A percentile compares a stretch with the other conserved stretches of the same genome.
phyloP scores from a whole-genome alignment of 495 filamentous ascomycete genomes.

The Neurospora tetrasperma region DNA sequence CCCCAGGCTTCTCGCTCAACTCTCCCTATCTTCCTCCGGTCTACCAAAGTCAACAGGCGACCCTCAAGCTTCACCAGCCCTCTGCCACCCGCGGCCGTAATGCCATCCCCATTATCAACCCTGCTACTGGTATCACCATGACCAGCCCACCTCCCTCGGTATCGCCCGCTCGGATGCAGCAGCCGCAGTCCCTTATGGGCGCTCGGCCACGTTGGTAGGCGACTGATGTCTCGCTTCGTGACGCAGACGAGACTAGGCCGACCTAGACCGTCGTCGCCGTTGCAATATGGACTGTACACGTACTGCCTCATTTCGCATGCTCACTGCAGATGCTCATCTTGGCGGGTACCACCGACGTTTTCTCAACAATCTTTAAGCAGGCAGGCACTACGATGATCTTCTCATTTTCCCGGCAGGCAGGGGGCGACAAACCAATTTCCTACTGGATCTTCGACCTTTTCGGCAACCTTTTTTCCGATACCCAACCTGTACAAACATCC shows the following conservation, averaged over 20 bases:
- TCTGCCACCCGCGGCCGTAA: conserved; percentile 80
- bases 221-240: conserved; percentile 22
- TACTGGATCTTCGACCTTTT: conserved; percentile 24
- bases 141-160: conserved; percentile 87
- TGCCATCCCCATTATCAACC: conserved; percentile 98
- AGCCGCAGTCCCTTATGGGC: conserved; percentile 7
- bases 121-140: conserved; percentile 76
- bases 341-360: conserved; percentile 25
- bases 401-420: conserved; percentile 20
- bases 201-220: conserved; percentile 40
- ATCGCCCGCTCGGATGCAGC: conserved; percentile 74
- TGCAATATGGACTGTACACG: conserved; percentile 19
- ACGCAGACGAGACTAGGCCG: conserved; percentile 17
- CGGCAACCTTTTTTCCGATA: conserved; percentile 12
- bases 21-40: conserved; percentile 58
- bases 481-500: conserved; percentile 26
- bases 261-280: conserved; percentile 22
- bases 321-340: conserved; percentile 27
- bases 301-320: conserved; percentile 14
- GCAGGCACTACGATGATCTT: conserved; percentile 24
- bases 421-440: conserved; percentile 13
- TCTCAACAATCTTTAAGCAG: conserved; percentile 16
- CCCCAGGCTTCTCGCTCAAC: conserved; percentile 69
- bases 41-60: conserved; percentile 39
- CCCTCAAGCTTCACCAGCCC: conserved; percentile 77